Evolutionary conservation across 805 yeast genomes (phyloP).

Genomic region (Nakazawaea ishiwadae): DNA sequence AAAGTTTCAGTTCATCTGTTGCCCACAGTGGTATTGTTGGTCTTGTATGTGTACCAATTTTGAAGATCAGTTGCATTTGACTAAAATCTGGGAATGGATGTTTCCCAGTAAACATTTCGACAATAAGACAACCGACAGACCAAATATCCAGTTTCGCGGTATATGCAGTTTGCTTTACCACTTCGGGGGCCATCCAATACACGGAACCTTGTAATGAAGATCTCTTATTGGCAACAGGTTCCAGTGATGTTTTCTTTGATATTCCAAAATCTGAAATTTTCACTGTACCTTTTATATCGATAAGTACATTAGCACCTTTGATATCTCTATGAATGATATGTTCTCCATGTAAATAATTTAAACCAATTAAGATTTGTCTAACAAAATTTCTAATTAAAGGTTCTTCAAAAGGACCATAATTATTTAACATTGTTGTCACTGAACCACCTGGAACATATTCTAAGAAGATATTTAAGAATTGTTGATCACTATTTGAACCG

Average conservation of each 20-base stretch:
- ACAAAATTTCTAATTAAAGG: constrained; percentile 51
- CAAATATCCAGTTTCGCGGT: constrained; percentile 94
- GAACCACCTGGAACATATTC: constrained; percentile 45
- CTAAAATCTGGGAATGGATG: constrained; percentile 95
- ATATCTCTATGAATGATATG: constrained; percentile 61
- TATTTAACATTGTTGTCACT: constrained; percentile 49
- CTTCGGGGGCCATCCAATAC: constrained; percentile 99
- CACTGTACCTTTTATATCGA: constrained; percentile 56
- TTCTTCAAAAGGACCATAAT: constrained; percentile 60
- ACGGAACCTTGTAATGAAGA: constrained; percentile 92
- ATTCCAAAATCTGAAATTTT: constrained; percentile 66
- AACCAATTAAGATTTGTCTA: constrained; percentile 50
- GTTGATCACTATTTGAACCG: constrained; percentile 78
- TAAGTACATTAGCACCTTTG: constrained; percentile 59
- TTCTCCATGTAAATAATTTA: constrained; percentile 50
- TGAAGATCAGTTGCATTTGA: constrained; percentile 96
- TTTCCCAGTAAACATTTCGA: constrained; percentile 93
- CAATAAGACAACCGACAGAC: constrained; percentile 92
- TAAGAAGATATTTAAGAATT: constrained; percentile 68
- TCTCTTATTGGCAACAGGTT: constrained; percentile 43
- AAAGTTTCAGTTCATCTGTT: constrained; percentile 62
- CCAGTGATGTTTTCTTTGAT: constrained; percentile 42
- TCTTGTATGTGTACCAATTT: constrained; percentile 78
- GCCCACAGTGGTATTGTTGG: constrained; percentile 79
- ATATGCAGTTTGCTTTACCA: constrained; percentile 86